These are phyloP conservation scores for Amniculicola lignicola DNA, from an alignment of 495 filamentous ascomycete species.

Conservation along the genomic window DNA sequence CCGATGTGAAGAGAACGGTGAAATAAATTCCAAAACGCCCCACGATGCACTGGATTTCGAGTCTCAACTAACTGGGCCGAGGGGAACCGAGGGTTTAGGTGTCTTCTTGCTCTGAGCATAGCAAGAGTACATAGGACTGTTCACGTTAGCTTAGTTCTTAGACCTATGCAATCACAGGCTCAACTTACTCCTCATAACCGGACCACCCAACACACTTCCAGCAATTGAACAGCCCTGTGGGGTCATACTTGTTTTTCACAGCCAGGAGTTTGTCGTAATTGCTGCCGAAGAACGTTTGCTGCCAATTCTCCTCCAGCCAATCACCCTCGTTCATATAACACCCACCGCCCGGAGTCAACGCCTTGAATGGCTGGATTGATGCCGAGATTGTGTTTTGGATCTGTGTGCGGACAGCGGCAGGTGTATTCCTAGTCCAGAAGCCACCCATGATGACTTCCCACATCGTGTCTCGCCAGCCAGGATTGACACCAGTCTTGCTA, in stretches of 20 bases:
- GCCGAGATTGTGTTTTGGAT: conserved; percentile 22
- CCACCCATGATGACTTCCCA: conserved; percentile 28
- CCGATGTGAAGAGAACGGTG: neutral
- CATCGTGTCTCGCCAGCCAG: conserved; percentile 21
- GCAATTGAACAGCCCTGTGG: conserved; percentile 27
- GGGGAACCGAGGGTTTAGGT: conserved; percentile 15
- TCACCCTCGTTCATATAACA: conserved; percentile 36
- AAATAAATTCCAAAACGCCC: neutral
- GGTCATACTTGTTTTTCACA: conserved; percentile 33
- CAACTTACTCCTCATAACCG: conserved; percentile 28
- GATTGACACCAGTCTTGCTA: conserved; percentile 26
- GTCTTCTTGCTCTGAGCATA: conserved; percentile 14
- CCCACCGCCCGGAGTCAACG: conserved; percentile 26
- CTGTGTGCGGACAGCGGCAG: neutral
- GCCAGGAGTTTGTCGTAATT: conserved; percentile 27
- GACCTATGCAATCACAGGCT: neutral
- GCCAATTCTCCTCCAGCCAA: conserved; percentile 30
- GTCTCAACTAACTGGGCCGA: conserved; percentile 9
- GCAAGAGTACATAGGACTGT: conserved; percentile 26
- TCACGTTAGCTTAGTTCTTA: neutral
- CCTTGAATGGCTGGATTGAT: conserved; percentile 23
- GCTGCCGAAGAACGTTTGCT: conserved; percentile 31
- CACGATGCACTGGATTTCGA: neutral
- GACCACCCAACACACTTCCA: conserved; percentile 34
- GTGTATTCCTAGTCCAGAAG: conserved; percentile 19